Evolutionary conservation across 2,329 filamentous ascomycete species (phyloP), one percentile per base, ranked within the genome.

Genomic region (Hawksworthiomyces lignivorus): DNA sequence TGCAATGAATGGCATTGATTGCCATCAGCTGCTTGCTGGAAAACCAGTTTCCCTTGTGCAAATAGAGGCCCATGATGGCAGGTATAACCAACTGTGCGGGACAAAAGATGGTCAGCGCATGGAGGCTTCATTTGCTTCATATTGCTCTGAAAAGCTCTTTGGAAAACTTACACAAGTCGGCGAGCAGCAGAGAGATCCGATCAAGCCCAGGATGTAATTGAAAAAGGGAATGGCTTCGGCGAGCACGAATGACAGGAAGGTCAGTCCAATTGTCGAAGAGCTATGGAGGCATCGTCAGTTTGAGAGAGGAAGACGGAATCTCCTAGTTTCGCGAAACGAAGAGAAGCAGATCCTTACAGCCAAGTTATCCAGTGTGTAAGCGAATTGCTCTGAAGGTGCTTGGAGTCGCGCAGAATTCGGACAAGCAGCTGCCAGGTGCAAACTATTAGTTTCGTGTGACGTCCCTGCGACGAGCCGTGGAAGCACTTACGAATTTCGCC

Each of bases 381-480:
- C 4, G 52, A 55, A 47, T 58, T 56, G 26, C 48, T 46, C 50
- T 60, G 58, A 10, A 61, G 53, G 45, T 62, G 59, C 6, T 18
- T 26, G 17, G 43, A 46, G 47, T 55, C 44, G 22, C 59, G 56
- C 19, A 61, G 50, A 9, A 60, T 45, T 12, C 60, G 57, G 6
- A 62, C 60, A 36, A 62, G 39, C 18, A 43, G n/a, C n/a, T n/a
- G n/a, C n/a, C n/a, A n/a, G n/a, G n/a, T n/a, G n/a, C n/a, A n/a
- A n/a, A n/a, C n/a, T n/a, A n/a, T n/a, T n/a, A n/a, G n/a, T n/a
- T n/a, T n/a, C n/a, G n/a, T n/a, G n/a, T n/a, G n/a, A n/a, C n/a
- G n/a, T n/a, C n/a, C n/a, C n/a, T n/a, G n/a, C n/a, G n/a, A n/a
- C n/a, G n/a, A n/a, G n/a, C n/a, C n/a, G n/a, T n/a, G n/a, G n/a